Conservation (phyloP, 371 early-diverging fungal genomes). For the Zopfochytrium polystomum region DNA sequence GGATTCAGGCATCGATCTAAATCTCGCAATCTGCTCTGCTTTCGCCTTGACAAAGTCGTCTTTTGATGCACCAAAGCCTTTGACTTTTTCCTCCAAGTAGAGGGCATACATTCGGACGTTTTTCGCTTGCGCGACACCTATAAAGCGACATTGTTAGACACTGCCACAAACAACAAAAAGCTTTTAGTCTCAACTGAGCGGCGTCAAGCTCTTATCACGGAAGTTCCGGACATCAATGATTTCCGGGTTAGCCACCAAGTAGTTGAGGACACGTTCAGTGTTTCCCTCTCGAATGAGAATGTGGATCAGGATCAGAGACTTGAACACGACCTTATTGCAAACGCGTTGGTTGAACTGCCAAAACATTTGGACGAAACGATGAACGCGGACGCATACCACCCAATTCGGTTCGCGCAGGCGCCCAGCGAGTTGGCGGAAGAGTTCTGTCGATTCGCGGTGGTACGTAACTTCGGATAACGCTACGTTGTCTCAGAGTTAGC, state of each 20-base stretch:
- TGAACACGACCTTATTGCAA: conserved; percentile 77
- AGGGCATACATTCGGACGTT: conserved; percentile 78
- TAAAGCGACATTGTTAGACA: conserved; percentile 5
- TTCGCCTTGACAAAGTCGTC: conserved; percentile 63
- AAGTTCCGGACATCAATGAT: conserved; percentile 60
- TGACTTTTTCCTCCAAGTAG: conserved; percentile 80
- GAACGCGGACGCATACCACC: conserved; percentile 60
- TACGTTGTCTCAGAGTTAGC: conserved; percentile 3
- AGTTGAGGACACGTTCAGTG: conserved; percentile 67
- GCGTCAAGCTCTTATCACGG: conserved; percentile 57
- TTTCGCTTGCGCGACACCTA: conserved; percentile 58
- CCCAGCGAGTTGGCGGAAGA: conserved; percentile 49
- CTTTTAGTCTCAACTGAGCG: conserved; percentile 40
- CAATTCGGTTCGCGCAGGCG: conserved; percentile 72
- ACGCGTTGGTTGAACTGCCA: conserved; percentile 5
- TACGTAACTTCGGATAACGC: conserved; percentile 38
- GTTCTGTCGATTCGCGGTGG: conserved; percentile 44
- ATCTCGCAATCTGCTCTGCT: conserved; percentile 57
- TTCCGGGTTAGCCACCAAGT: conserved; percentile 58
- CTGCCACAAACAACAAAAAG: neutral
- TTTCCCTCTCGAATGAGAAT: conserved; percentile 79
- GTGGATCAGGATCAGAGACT: conserved; percentile 81
- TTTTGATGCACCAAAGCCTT: conserved; percentile 68
- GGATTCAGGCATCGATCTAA: conserved; percentile 58
- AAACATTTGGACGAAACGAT: conserved; percentile 9